Conservation (phyloP, 352 stramenopile species). For the Sclerospora graminicola region DNA sequence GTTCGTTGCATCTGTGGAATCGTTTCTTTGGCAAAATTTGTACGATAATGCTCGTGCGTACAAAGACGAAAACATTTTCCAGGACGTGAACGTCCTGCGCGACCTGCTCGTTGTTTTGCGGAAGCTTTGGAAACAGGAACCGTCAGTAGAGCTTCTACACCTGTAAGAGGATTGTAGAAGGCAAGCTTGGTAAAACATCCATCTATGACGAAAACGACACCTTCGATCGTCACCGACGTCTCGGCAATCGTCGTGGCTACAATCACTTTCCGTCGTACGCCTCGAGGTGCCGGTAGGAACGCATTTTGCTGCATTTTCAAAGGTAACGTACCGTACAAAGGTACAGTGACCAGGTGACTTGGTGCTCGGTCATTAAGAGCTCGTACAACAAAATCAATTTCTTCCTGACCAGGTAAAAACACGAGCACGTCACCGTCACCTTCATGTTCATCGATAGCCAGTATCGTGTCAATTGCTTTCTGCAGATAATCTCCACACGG, state of each 20-base stretch:
- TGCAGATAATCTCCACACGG: conserved; percentile 58
- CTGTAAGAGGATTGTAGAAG: conserved; percentile 74
- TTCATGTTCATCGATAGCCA: conserved; percentile 62
- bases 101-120: conserved; percentile 91
- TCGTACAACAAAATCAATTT: conserved; percentile 89
- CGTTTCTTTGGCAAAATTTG: conserved; percentile 41
- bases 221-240: conserved; percentile 96
- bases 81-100: conserved; percentile 85
- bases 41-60: conserved; percentile 45
- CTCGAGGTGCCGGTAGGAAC: conserved; percentile 73
- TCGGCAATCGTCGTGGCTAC: conserved; percentile 90
- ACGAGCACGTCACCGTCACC: conserved; percentile 89
- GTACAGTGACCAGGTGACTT: conserved; percentile 43
- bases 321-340: conserved; percentile 91
- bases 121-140: conserved; percentile 94
- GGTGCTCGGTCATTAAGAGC: conserved; percentile 35
- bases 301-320: conserved; percentile 87
- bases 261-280: conserved; percentile 70
- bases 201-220: conserved; percentile 84
- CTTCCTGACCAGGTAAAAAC: conserved; percentile 91
- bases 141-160: conserved; percentile 82
- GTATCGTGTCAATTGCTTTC: conserved; percentile 59
- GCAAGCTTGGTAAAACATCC: conserved; percentile 76
- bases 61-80: conserved; percentile 76
- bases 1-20: conserved; percentile 81